A percentile compares a stretch with the other conserved stretches of the same genome.
phyloP scores from a whole-genome alignment of 2,329 filamentous ascomycete genomes.

The Blumeria graminis region DNA sequence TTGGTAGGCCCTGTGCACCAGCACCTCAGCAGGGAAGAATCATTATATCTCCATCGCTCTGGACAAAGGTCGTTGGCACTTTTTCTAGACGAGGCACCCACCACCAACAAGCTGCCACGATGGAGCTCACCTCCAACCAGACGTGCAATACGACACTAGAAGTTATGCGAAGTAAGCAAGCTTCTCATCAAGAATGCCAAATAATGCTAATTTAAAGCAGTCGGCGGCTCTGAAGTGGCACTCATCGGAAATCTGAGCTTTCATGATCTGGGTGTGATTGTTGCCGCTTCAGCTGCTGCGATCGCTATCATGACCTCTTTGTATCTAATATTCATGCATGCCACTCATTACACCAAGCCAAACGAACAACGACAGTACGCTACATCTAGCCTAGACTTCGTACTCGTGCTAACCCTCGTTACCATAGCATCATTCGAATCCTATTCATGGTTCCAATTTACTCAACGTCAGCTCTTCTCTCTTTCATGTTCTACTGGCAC shows the following conservation, averaged over 20 bases:
- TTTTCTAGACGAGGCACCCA: too few species aligned
- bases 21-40: too few species aligned
- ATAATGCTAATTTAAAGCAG: constrained; percentile 11
- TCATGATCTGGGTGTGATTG: constrained; percentile 27
- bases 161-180: constrained; percentile 15
- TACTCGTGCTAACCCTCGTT: constrained; percentile 3
- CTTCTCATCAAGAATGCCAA: not conserved
- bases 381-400: not conserved
- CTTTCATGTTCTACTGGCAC: constrained; percentile 49
- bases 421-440: constrained; percentile 53
- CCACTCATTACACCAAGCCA: constrained; percentile 34
- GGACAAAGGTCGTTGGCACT: too few species aligned
- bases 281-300: constrained; percentile 23
- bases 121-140: too few species aligned
- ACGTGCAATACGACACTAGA: constrained; percentile 16
- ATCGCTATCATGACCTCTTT: constrained; percentile 28
- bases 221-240: constrained; percentile 19
- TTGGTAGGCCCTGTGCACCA: too few species aligned
- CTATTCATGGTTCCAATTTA: constrained; percentile 76
- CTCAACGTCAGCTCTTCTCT: constrained; percentile 46
- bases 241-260: constrained; percentile 27
- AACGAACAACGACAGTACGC: constrained; percentile 31
- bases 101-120: too few species aligned
- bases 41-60: too few species aligned
- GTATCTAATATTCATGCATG: constrained; percentile 33